phyloP scores from a whole-genome alignment of 2,329 filamentous ascomycete genomes.

The Phoma sp. region DNA sequence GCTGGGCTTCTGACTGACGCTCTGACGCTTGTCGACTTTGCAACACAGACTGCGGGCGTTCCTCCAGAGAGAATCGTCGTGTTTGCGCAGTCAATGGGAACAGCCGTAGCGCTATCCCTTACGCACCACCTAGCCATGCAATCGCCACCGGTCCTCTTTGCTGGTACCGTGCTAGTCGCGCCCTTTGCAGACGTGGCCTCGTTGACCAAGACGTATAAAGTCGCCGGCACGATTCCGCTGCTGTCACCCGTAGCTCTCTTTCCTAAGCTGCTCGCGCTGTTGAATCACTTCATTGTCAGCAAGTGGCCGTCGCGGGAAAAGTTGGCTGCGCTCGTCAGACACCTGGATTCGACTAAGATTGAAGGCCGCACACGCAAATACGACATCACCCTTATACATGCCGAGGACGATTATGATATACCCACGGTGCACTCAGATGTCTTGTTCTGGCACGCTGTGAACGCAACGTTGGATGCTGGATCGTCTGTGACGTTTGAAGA shows the following conservation, averaged over 20 bases:
- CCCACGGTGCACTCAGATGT: conserved; percentile 58
- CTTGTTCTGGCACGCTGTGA: conserved; percentile 63
- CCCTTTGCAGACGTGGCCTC: conserved; percentile 63
- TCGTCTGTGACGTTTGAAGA: conserved; percentile 52
- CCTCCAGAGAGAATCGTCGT: conserved; percentile 63
- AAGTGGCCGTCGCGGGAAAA: conserved; percentile 61
- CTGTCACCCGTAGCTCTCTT: conserved; percentile 59
- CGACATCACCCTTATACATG: conserved; percentile 58
- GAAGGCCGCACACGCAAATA: conserved; percentile 49
- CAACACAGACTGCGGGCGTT: conserved; percentile 58
- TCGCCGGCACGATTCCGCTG: conserved; percentile 62
- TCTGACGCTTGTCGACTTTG: conserved; percentile 61
- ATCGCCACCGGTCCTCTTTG: conserved; percentile 56
- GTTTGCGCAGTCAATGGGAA: conserved; percentile 66
- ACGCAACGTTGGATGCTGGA: conserved; percentile 49
- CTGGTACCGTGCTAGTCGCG: conserved; percentile 63
- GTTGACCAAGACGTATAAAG: conserved; percentile 63
- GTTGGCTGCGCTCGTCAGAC: conserved; percentile 54
- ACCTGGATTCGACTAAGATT: conserved; percentile 31
- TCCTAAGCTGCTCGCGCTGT: conserved; percentile 48
- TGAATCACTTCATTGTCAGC: conserved; percentile 57
- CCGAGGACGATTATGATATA: conserved; percentile 61
- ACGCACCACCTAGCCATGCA: conserved; percentile 53
- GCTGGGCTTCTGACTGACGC: conserved; percentile 62
- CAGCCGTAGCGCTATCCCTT: conserved; percentile 58